Percentiles rank a stretch among this genome's conserved stretches.
These are phyloP conservation scores for Aspergillus texensis DNA, from an alignment of 2,329 filamentous ascomycete genomes.

Conservation along the genomic window DNA sequence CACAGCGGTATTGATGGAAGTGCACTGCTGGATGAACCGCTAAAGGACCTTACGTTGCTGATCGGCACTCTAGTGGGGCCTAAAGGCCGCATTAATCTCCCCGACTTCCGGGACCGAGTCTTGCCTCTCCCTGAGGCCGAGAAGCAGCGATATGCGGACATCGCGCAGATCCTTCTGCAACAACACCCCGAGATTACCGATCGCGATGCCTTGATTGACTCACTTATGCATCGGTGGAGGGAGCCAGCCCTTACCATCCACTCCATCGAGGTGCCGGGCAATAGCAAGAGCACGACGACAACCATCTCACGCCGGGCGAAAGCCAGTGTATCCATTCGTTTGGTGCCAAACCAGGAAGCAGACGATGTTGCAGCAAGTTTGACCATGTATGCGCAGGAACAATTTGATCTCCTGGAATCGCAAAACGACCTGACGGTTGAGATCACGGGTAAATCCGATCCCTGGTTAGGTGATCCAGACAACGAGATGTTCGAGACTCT, in stretches of 20 bases:
- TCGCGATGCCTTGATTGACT: conserved; percentile 73
- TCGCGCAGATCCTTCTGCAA: conserved; percentile 73
- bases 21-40: conserved; percentile 81
- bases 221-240: conserved; percentile 90
- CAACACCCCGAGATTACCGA: conserved; percentile 68
- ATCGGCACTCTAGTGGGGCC: conserved; percentile 79
- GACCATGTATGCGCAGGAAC: conserved; percentile 65
- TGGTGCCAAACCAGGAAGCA: conserved; percentile 91
- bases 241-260: conserved; percentile 95
- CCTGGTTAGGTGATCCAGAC: conserved; percentile 89
- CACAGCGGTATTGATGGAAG: conserved; percentile 98
- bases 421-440: conserved; percentile 79
- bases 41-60: conserved; percentile 86
- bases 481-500: conserved; percentile 91
- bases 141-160: conserved; percentile 79
- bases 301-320: conserved; percentile 83
- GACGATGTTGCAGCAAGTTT: conserved; percentile 72
- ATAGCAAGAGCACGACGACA: conserved; percentile 80
- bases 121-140: conserved; percentile 74
- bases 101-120: conserved; percentile 85
- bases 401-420: conserved; percentile 75
- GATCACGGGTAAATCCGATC: conserved; percentile 91
- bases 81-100: conserved; percentile 80
- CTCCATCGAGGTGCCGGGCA: conserved; percentile 81
- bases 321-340: conserved; percentile 83